These are phyloP conservation scores for Medicago lupulina DNA, from an alignment of 306 rosid species.

Conservation along the genomic window DNA sequence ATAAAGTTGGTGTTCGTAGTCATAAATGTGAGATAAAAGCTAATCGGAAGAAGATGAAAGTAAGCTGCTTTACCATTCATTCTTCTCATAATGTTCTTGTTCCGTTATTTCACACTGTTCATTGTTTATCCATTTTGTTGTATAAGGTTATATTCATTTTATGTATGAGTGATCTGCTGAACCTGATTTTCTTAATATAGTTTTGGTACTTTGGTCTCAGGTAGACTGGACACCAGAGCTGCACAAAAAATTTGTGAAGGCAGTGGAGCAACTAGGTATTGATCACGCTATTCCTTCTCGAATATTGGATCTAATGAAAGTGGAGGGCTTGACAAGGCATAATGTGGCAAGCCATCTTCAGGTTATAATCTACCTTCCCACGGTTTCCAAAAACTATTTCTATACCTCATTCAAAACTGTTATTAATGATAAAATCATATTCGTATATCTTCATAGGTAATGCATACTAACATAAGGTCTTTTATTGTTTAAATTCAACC, in stretches of 20 bases:
- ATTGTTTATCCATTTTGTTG: conserved; percentile 25
- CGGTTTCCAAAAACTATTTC: conserved; percentile 8
- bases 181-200: conserved; percentile 36
- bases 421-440: neutral
- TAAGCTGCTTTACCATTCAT: conserved; percentile 43
- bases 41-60: conserved; percentile 83
- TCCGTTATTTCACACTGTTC: conserved; percentile 3
- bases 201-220: conserved; percentile 57
- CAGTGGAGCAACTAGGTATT: conserved; percentile 89
- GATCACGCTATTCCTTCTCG: conserved; percentile 98
- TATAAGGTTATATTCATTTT: neutral
- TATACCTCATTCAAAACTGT: neutral
- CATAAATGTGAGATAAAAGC: conserved; percentile 52
- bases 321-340: conserved; percentile 93
- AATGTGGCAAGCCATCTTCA: conserved; percentile 98
- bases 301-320: conserved; percentile 85
- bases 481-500: conserved; percentile 28
- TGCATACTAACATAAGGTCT: neutral
- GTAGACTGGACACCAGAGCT: conserved; percentile 93
- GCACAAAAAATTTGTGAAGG: conserved; percentile 91
- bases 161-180: neutral
- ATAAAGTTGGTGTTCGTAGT: conserved; percentile 48
- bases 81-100: conserved; percentile 26
- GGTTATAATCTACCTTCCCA: conserved; percentile 51
- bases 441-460: neutral